Evolutionary conservation across 2,329 filamentous ascomycete species (phyloP).

Genomic region (Colletotrichum salicis): DNA sequence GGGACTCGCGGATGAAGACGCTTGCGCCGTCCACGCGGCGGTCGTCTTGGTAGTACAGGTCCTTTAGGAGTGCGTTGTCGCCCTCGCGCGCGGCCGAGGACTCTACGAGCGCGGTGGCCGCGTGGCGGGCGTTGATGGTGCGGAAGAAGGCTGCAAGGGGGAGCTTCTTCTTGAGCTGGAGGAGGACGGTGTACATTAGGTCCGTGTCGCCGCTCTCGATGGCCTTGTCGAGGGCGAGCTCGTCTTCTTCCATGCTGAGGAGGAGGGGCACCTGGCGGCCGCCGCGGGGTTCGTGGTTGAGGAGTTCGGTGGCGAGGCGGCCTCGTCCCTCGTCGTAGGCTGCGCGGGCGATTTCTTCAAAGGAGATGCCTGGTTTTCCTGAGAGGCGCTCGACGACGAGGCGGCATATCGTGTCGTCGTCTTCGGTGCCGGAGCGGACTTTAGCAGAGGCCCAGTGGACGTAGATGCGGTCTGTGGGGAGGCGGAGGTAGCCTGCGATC

Average conservation of each 20-base stretch:
- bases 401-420: constrained; percentile 88
- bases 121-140: constrained; percentile 84
- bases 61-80: constrained; percentile 87
- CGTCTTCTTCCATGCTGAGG: constrained; percentile 94
- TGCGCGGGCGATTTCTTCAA: constrained; percentile 90
- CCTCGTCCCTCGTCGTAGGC: constrained; percentile 94
- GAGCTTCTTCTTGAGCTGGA: constrained; percentile 89
- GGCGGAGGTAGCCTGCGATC: constrained; percentile 85
- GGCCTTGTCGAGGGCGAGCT: constrained; percentile 93
- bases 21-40: constrained; percentile 87
- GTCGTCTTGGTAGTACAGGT: constrained; percentile 97
- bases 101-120: constrained; percentile 91
- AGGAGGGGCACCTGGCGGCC: constrained; percentile 96
- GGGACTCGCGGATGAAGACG: constrained; percentile 85
- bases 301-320: constrained; percentile 86
- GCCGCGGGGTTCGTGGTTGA: constrained; percentile 93
- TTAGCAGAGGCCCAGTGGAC: constrained; percentile 98
- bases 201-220: constrained; percentile 96
- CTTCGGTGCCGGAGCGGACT: constrained; percentile 83
- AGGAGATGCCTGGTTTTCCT: constrained; percentile 92
- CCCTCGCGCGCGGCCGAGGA: constrained; percentile 75
- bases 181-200: constrained; percentile 86
- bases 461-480: constrained; percentile 90
- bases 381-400: constrained; percentile 87
- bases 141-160: constrained; percentile 93